A percentile compares a stretch with the other conserved stretches of the same genome.
phyloP scores from a whole-genome alignment of 495 filamentous ascomycete genomes.

The Aspergillus diversus region DNA sequence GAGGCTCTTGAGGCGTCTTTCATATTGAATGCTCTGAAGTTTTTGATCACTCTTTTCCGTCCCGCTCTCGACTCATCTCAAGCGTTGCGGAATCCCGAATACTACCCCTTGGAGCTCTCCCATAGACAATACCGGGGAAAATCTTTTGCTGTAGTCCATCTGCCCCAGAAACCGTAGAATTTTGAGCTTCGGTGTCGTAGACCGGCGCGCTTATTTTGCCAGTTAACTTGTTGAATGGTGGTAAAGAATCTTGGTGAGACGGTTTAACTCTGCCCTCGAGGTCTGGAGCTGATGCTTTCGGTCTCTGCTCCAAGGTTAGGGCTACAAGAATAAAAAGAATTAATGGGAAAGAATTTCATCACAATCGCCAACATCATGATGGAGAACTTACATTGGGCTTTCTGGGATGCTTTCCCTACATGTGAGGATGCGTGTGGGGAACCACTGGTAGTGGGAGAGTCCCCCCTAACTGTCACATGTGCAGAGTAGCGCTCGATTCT shows the following conservation, averaged over 20 bases:
- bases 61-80: background rate
- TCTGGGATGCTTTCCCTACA: background rate
- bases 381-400: slow-evolving; percentile 4
- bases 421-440: background rate
- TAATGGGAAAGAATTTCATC: background rate
- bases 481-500: slow-evolving; percentile 39
- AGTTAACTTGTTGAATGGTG: slow-evolving; percentile 18
- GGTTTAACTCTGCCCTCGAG: background rate
- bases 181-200: slow-evolving; percentile 10
- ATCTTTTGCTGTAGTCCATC: slow-evolving; percentile 65
- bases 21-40: no score
- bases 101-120: slow-evolving; percentile 57
- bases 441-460: background rate
- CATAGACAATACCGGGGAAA: slow-evolving; percentile 71
- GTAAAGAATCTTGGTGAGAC: background rate
- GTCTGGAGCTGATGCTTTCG: background rate
- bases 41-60: slow-evolving; percentile 7
- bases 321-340: background rate
- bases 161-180: slow-evolving; percentile 39
- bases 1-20: no score
- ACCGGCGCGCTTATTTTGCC: slow-evolving; percentile 19
- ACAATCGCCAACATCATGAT: background rate
- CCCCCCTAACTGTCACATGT: background rate
- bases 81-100: slow-evolving; percentile 19
- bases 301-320: background rate